These are phyloP conservation scores for Epichloe amarillans DNA, from an alignment of 2,329 filamentous ascomycete genomes.

Conservation along the genomic window DNA sequence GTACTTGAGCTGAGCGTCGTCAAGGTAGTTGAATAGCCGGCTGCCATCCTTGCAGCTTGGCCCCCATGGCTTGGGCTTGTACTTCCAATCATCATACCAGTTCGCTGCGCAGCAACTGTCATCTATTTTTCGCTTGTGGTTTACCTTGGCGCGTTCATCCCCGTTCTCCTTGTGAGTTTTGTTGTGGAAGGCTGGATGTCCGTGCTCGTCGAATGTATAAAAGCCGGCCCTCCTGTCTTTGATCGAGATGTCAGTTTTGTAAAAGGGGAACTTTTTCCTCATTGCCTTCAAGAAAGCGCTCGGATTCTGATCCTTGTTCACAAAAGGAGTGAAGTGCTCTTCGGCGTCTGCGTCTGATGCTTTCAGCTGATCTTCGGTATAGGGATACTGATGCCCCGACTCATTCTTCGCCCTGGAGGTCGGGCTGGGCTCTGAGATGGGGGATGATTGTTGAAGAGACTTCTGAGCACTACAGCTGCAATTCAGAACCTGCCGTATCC, in stretches of 20 bases:
- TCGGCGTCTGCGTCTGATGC: not conserved
- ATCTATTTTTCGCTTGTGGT: not conserved
- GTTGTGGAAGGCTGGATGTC: not conserved
- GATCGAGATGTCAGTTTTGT: not conserved
- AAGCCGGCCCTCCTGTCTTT: not conserved
- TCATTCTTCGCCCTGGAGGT: not conserved
- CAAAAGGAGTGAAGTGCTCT: no score
- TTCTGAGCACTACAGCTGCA: not conserved
- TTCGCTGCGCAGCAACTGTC: not conserved
- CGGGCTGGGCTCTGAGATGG: not conserved
- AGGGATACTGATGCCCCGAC: not conserved
- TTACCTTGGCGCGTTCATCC: not conserved
- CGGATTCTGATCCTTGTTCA: not conserved
- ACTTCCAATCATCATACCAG: conserved; percentile 2
- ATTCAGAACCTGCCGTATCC: no score
- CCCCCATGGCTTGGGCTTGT: not conserved
- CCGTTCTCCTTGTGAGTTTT: not conserved
- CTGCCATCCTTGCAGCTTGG: not conserved
- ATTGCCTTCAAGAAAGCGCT: not conserved
- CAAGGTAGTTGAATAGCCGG: not conserved
- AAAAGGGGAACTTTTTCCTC: not conserved
- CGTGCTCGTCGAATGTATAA: not conserved
- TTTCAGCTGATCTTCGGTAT: not conserved
- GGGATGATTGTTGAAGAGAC: not conserved
- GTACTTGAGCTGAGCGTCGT: not conserved